Conservation (phyloP, 108 stramenopile genomes). For the Stephanodiscus triporus region DNA sequence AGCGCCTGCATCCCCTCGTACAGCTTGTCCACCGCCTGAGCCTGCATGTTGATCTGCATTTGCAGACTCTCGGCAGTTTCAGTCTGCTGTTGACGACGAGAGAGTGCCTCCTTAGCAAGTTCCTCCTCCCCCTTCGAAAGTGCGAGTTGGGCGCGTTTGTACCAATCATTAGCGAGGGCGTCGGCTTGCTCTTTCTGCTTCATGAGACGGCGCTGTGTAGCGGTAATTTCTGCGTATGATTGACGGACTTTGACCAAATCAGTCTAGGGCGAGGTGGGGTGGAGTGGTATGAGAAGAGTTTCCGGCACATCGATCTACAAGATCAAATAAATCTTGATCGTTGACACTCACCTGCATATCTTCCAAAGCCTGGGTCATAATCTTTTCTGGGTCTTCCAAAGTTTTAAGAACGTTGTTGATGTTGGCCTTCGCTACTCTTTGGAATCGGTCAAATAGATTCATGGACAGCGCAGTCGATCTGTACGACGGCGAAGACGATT, state of each 20-base stretch:
- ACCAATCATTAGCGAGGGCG: conserved; percentile 89
- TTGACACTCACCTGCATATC: conserved; percentile 91
- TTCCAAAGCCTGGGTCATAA: conserved; percentile 94
- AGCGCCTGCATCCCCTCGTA: conserved; percentile 94
- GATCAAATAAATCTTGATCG: not conserved
- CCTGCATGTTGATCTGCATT: conserved; percentile 85
- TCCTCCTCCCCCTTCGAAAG: conserved; percentile 91
- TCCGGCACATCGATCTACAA: not conserved
- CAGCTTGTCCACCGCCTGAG: conserved; percentile 80
- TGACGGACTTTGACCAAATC: conserved; percentile 96
- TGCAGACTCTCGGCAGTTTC: conserved; percentile 69
- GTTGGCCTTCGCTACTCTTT: conserved; percentile 88
- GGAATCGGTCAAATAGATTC: conserved; percentile 88
- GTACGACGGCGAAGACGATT: conserved; percentile 15
- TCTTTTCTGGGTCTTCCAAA: conserved; percentile 97
- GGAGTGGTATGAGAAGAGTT: not conserved
- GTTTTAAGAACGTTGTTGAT: conserved; percentile 89
- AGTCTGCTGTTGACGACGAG: conserved; percentile 85
- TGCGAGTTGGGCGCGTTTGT: conserved; percentile 95
- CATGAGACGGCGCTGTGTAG: conserved; percentile 91
- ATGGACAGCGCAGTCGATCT: conserved; percentile 55
- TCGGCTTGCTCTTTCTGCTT: conserved; percentile 92
- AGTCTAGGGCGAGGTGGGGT: conserved; percentile 39
- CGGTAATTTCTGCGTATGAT: conserved; percentile 96
- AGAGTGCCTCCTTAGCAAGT: conserved; percentile 92